Conservation (phyloP, 2,329 filamentous ascomycete genomes). For the Gaeumannomyces sp. region DNA sequence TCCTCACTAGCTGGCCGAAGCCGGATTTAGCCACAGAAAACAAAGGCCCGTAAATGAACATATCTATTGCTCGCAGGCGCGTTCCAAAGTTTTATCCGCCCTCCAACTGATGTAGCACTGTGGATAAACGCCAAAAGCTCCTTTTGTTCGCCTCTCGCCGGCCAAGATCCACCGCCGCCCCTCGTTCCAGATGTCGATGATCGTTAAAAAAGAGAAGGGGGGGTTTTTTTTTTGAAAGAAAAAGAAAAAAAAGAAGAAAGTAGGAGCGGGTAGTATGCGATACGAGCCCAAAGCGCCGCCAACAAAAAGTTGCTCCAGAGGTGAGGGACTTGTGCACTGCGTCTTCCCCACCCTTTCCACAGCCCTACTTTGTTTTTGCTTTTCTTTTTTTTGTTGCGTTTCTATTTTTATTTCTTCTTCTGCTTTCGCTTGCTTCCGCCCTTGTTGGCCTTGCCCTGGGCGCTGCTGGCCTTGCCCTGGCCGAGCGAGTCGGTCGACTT, state of each 20-base stretch:
- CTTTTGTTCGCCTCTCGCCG: not conserved
- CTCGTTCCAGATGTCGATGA: not conserved
- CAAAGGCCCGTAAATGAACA: not conserved
- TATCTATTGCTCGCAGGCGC: not conserved
- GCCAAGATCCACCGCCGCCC: not conserved
- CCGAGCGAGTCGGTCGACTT: constrained; percentile 51
- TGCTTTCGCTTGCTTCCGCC: constrained; percentile 43
- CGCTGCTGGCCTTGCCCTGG: constrained; percentile 44
- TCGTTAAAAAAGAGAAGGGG: not conserved
- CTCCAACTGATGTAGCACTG: not conserved
- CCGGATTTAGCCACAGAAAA: not conserved
- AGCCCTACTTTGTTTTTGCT: not conserved
- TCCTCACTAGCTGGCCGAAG: too few species aligned
- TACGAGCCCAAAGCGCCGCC: not conserved
- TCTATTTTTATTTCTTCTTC: constrained; percentile 42
- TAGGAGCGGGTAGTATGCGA: not conserved
- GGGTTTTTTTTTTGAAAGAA: not conserved
- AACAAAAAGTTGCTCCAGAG: not conserved
- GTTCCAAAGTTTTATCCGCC: not conserved
- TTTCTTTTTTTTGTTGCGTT: too few species aligned
- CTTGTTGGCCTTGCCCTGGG: constrained; percentile 32
- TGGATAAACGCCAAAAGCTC: not conserved
- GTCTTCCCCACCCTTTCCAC: too few species aligned
- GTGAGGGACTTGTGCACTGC: too few species aligned
- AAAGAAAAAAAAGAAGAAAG: not conserved